Evolutionary conservation across 2,329 filamentous ascomycete species (phyloP), one percentile per base, ranked within the genome.

Genomic region (Verticillium nonalfalfae): DNA sequence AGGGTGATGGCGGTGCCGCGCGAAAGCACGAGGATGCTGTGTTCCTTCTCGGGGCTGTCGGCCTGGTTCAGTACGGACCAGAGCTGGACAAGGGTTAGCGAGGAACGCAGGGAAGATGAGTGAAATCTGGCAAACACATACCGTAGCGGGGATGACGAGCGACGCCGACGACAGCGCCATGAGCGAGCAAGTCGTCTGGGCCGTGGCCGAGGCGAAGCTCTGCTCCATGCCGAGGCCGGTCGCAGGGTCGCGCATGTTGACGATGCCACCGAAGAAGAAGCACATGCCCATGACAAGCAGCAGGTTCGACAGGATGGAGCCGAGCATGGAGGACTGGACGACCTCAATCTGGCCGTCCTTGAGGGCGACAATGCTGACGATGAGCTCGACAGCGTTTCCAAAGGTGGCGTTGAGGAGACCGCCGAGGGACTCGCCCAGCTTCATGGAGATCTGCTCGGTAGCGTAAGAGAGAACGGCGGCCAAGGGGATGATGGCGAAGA

Each of bases 291-390:
- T 83, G 56, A 93, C 94, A 26, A 98, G 85, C 7, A 98, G 83
- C 66, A 97, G 88, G 75, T 98, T 98, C 66, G 94, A 97, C 45
- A 98, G 81, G 68, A 98, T 96, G 70, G 91, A 96, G 57, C 95
- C 94, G 38, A 98, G 87, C 93, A 98, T 98, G 66, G 92, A 96
- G 21, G 94, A 90, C 78, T 98, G 95, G n/a, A 98, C 94, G 66
- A 98, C 93, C 69, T 94, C 88, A 71, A 97, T 96, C 77, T 98
- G 90, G 65, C 87, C 86, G 68, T 95, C 87, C 66, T 81, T 86
- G 56, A 99, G 83, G 18, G 95, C 95, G 66, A 98, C 90, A 68
- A 98, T 94, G 73, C 91, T 96, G 72, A 96, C 90, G 77, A 91
- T 92, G 66, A 93, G 75, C 73, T 93, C 90, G 59, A 93, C 90